Evolutionary conservation across 2,329 filamentous ascomycete genomes (phyloP), one percentile per base, ranked within the genome.

Genomic region (Trematosphaeria pertusa): DNA sequence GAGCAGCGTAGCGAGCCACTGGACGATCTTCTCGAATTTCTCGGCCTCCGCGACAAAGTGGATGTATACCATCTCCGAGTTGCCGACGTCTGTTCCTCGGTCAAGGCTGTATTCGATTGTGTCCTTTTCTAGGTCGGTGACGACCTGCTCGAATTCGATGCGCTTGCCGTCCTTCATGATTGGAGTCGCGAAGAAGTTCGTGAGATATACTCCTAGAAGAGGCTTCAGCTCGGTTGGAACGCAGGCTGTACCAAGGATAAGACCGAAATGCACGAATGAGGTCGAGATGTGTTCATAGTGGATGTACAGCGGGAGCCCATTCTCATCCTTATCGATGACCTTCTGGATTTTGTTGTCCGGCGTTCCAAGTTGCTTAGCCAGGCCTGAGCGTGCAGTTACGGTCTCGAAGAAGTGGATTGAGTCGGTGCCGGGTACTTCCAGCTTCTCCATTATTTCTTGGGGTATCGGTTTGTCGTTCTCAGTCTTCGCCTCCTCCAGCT

Each of bases 321-420:
- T 71, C 28, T 81, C 79, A 31, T 90, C 84, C 11, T 80, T 76
- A 66, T 97, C 89, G 37, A 99, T 84, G 37, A 87, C 73, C 50
- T 84, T 80, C 70, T 99, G 94, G 4, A 90, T 83, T 3, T 81
- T 70, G 56, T 90, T 93, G 21, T 85, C 74, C 0, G 81, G 78
- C 18, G 80, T 74, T 0, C 91, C 92, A 37, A 91, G 75, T 52
- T 84, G 80, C 59, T 86, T 82, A 11, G 92, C 94, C 49, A 86
- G 75, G 21, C 94, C 94, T 36, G 89, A 87, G 19, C 91, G 84
- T 24, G 92, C 94, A 14, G 91, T 95, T 5, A 82, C 85, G 0
- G 91, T 94, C 54, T 91, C 83, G 60, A 97, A 95, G 72, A 99
- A 97, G 68, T 96, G 91, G 38, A 99, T 97, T 0, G 91, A 96